Percentiles rank a stretch among this genome's conserved stretches.
These are phyloP conservation scores for Flagelloscypha sp. DNA, from an alignment of 768 basidiomycete species.

Conservation along the genomic window DNA sequence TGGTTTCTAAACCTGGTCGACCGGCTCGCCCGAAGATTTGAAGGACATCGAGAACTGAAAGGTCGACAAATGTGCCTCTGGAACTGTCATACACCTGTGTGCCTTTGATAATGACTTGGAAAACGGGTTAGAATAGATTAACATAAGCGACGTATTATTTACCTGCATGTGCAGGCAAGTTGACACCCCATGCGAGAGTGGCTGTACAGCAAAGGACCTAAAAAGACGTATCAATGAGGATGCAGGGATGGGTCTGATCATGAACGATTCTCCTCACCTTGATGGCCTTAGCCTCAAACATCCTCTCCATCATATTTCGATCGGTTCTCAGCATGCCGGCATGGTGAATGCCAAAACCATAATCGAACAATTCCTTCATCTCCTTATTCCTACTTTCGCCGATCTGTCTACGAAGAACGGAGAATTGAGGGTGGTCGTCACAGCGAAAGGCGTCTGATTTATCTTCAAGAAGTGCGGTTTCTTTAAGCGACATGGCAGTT, in stretches of 20 bases:
- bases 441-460: constrained; percentile 72
- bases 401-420: constrained; percentile 69
- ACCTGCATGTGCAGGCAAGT: constrained; percentile 96
- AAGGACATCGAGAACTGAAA: constrained; percentile 90
- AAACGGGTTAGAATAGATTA: constrained; percentile 5
- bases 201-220: constrained; percentile 98
- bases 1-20: constrained; percentile 76
- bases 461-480: constrained; percentile 66
- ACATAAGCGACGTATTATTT: constrained; percentile 13
- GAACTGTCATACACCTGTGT: constrained; percentile 93
- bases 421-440: constrained; percentile 71
- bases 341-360: constrained; percentile 95
- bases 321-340: constrained; percentile 96
- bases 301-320: constrained; percentile 87
- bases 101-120: constrained; percentile 86
- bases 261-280: constrained; percentile 47
- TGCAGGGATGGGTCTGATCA: constrained; percentile 2
- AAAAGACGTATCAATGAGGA: background rate
- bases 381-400: constrained; percentile 86
- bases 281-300: constrained; percentile 86
- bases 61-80: constrained; percentile 84
- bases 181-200: constrained; percentile 98
- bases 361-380: constrained; percentile 89
- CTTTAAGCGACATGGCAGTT: constrained; percentile 71
- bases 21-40: constrained; percentile 98